A percentile compares a stretch with the other conserved stretches of the same genome.
Evolutionary conservation across 169 alveolate genomes (phyloP).

Genomic region (Cryptosporidium muris): DNA sequence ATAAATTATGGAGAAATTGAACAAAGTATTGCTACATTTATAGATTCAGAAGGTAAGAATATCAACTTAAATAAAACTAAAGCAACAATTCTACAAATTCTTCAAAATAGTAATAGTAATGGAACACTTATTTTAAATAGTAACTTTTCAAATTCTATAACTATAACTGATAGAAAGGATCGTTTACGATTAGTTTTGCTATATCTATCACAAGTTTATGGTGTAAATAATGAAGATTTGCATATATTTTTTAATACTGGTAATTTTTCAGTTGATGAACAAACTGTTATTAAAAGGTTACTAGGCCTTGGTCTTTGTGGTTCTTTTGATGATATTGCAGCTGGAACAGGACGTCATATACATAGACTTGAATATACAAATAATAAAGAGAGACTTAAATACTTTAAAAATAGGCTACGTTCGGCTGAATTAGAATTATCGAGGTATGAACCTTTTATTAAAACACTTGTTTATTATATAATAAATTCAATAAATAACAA

Average conservation of each 20-base stretch:
- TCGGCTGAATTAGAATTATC: slow-evolving; percentile 29
- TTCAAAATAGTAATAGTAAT: slow-evolving; percentile 28
- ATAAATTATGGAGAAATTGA: slow-evolving; percentile 78
- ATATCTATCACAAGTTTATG: slow-evolving; percentile 72
- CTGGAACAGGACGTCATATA: slow-evolving; percentile 49
- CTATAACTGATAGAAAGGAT: slow-evolving; percentile 34
- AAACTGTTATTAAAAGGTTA: slow-evolving; percentile 41
- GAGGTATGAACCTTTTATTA: slow-evolving; percentile 54
- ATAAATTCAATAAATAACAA: background rate
- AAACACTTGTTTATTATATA: slow-evolving; percentile 32
- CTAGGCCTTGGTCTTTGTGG: slow-evolving; percentile 50
- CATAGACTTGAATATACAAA: slow-evolving; percentile 18
- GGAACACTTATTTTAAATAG: slow-evolving; percentile 23
- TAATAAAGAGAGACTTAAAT: slow-evolving; percentile 67
- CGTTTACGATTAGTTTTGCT: slow-evolving; percentile 78
- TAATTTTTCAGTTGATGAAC: slow-evolving; percentile 44
- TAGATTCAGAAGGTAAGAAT: slow-evolving; percentile 79
- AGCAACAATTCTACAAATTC: slow-evolving; percentile 36
- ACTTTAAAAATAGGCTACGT: slow-evolving; percentile 55
- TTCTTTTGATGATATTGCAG: slow-evolving; percentile 67
- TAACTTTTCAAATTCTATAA: slow-evolving; percentile 58
- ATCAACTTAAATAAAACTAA: slow-evolving; percentile 69
- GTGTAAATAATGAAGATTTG: slow-evolving; percentile 70
- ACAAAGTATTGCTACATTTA: slow-evolving; percentile 80
- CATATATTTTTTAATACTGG: slow-evolving; percentile 37